Evolutionary conservation across 805 yeast genomes (phyloP), one percentile per base, ranked within the genome.

Genomic region (Soucietia sequanensis): DNA sequence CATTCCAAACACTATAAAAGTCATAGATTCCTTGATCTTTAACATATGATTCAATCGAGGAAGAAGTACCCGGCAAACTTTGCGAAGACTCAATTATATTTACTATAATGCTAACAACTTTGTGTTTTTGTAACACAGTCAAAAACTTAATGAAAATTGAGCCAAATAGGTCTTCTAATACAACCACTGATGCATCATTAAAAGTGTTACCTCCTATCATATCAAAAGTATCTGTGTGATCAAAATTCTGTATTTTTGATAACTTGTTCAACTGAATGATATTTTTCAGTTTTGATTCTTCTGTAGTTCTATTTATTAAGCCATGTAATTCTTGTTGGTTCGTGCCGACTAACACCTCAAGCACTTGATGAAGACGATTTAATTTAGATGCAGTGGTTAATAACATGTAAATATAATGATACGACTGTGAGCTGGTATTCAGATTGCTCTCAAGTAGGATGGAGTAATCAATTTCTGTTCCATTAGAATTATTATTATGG

Each of bases 101-200:
- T 5, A 75, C 66, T 10, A 84, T 72, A 42, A 81, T 89, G 40
- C 65, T 65, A 4, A 88, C 70, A 2, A 82, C 80, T 20, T 82
- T 68, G 51, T 86, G 89, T 16, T 76, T 74, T 60, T 86, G 93
- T 13, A 87, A 58, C 4, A 84, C 78, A 16, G 79, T 70, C 26
- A 81, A 59, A 34, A 78, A 57, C 52, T 78, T 80, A 19, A 77
- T 65, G 48, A 84, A 88, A n/a, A 87, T 68, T 6, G 78, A 69
- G 56, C 84, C 78, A 43, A 84, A 83, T 26, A 88, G 69, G 42
- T 86, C 88, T 43, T 81, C 78, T 21, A 89, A 60, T 1, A 86
- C 70, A 0, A 72, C 56, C 0, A 80, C 73, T 9, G 76, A 57
- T 8, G 70, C 64, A 39, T 79, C 82, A 39, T 72, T 70, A 34